Base-by-base conservation (phyloP, 176 grass and related monocot species). In the Saccharum officinarum region DNA sequence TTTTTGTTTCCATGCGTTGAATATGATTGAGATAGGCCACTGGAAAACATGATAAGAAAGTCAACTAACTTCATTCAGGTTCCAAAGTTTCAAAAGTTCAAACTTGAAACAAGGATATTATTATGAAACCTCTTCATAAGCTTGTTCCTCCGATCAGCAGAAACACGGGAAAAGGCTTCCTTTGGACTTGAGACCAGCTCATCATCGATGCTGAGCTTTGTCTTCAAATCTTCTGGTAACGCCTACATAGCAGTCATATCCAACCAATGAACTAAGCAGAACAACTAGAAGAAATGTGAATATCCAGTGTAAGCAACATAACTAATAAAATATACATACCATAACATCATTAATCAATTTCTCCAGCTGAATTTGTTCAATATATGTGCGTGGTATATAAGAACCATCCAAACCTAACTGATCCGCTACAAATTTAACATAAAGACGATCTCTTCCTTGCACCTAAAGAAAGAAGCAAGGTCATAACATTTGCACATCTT, bases 361-460 rank as follows among this genome's bases (percentile, higher is more conserved):
- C 85, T 99, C 97, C 73, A 99, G 76, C 66, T 99, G 97, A 90
- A 99, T 99, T 83, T 99, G 97, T 77, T 92, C 97, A 79, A 99
- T 99, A 81, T 99, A 99, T 37, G 97, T 99, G 68, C 92, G 97
- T 2, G 97, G 89, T 80, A 94, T 92, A 83, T 92, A 99, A 82
- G 90, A 85, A 75, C 93, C 90, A 83, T 96, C 97, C 86, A 99
- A 84, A 54, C 93, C 91, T 81, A 99, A 85, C 81, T 86, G 69
- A 77, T 99, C 93, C 0, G 97, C 92, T 49, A 99, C 73, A 79
- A 11, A 59, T 92, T 94, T 94, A 67, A 99, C 92, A 82, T 92
- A 84, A 41, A 88, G 71, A 14, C 97, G 80, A 57, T 99, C 97
- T 89, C 90, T 92, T 82, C 97, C 97, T 99, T 96, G 93, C 75